Base-by-base conservation (phyloP, 768 basidiomycete genomes). In the Crassisporium funariophilum region DNA sequence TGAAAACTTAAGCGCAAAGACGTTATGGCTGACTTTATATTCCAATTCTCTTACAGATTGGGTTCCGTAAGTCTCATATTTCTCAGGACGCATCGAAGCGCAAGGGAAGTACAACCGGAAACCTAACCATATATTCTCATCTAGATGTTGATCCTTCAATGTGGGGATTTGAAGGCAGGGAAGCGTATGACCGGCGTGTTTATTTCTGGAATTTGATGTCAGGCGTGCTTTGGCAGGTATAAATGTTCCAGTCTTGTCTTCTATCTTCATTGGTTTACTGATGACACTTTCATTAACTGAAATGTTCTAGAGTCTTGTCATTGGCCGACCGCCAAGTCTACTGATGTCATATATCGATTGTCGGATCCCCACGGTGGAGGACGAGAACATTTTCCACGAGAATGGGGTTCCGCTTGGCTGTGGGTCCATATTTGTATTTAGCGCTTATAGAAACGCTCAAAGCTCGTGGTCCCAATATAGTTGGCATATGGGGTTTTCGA, bases 121-220 rank as follows among this genome's bases (percentile, higher is more conserved):
- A 17, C 37, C 25, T 17, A n/a, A n/a, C n/a, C n/a, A n/a, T n/a
- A n/a, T n/a, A n/a, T 34, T 41, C 39, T 52, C 42, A 50, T 36
- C n/a, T 49, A 76, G 74, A 79, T 55, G 63, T 77, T 35, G 76
- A 79, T 60, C 77, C 78, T 12, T 71, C 72, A 8, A 62, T 71
- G 53, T 81, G 79, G 79, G 67, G 72, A 29, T 69, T 82, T 37
- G 44, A 67, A 35, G 76, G 71, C 10, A 74, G 69, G 41, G 78
- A 78, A 35, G 75, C 73, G 5, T 80, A 82, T 50, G 75, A 77
- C 20, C 69, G 79, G 46, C 72, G 80, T 16, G 64, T 71, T 6
- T 80, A 76, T 63, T 81, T 81, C 60, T 82, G 78, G 77, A 76
- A 76, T 55, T 62, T 81, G 22, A 61, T 79, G 52, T 46, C 69